phyloP scores from a whole-genome alignment of 78 protist genomes.

The Monocercomonoides exilis region DNA sequence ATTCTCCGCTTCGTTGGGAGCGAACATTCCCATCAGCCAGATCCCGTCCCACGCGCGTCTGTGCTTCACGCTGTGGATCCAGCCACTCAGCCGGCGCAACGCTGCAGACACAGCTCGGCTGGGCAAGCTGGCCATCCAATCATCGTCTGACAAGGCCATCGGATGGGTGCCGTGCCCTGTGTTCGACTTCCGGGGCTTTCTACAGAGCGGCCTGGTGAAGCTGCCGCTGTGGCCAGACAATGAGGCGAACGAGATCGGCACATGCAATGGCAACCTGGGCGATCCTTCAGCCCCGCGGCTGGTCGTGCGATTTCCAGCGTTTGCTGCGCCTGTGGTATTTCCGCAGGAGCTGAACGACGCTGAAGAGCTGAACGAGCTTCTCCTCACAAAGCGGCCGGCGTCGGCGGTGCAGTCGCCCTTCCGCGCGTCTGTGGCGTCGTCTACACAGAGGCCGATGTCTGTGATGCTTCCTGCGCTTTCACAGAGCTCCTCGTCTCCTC shows the following conservation, averaged over 20 bases:
- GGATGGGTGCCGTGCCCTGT: neutral
- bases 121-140: neutral
- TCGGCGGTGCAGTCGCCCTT: neutral
- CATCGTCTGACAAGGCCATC: neutral
- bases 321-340: neutral
- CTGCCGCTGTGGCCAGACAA: conserved; percentile 14
- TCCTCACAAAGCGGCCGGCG: neutral
- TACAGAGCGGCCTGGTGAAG: neutral
- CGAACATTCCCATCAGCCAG: neutral
- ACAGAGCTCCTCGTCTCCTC: neutral
- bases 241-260: neutral
- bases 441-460: neutral
- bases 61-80: neutral
- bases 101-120: neutral
- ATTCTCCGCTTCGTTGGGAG: neutral
- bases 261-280: conserved; percentile 12
- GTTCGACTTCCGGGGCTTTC: conserved; percentile 3
- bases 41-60: neutral
- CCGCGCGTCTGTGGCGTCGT: neutral
- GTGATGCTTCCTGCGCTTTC: neutral
- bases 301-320: neutral
- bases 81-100: too few species aligned
- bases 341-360: conserved; percentile 4
- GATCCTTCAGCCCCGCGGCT: neutral
- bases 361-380: neutral